Evolutionary conservation across 768 basidiomycete genomes (phyloP).

Genomic region (Leccinum obscurum): DNA sequence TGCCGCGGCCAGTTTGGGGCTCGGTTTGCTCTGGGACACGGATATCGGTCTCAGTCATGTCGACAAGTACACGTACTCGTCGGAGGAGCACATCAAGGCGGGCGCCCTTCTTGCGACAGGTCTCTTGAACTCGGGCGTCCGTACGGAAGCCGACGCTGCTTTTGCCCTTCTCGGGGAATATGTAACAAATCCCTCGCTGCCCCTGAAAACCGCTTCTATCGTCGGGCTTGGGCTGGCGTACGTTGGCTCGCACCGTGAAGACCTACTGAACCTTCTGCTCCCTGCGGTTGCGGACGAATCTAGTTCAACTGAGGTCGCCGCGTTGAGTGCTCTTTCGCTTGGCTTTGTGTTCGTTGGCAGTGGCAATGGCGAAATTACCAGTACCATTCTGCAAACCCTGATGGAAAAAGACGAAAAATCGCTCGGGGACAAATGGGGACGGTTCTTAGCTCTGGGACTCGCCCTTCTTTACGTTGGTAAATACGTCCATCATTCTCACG

Average conservation of each 20-base stretch:
- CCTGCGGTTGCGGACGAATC: slow-evolving; percentile 81
- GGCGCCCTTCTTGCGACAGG: slow-evolving; percentile 95
- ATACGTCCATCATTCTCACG: slow-evolving; percentile 18
- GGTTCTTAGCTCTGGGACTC: slow-evolving; percentile 87
- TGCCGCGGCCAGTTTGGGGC: slow-evolving; percentile 90
- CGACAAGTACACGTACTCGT: slow-evolving; percentile 96
- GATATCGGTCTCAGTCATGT: slow-evolving; percentile 92
- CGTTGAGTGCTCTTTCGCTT: slow-evolving; percentile 82
- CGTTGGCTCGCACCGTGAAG: slow-evolving; percentile 89
- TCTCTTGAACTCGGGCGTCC: slow-evolving; percentile 84
- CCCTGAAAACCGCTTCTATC: slow-evolving; percentile 85
- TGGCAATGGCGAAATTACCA: slow-evolving; percentile 89
- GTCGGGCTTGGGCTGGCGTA: slow-evolving; percentile 94
- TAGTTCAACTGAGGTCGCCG: slow-evolving; percentile 85
- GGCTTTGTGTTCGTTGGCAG: slow-evolving; percentile 97
- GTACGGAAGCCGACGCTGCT: slow-evolving; percentile 91
- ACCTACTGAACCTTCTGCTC: slow-evolving; percentile 73
- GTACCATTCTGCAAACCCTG: slow-evolving; percentile 85
- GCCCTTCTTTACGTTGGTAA: slow-evolving; percentile 89
- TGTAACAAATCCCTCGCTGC: slow-evolving; percentile 81
- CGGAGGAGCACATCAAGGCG: slow-evolving; percentile 97
- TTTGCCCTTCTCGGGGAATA: slow-evolving; percentile 89
- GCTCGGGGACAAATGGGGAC: slow-evolving; percentile 90
- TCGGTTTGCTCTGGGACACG: slow-evolving; percentile 94
- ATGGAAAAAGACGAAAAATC: slow-evolving; percentile 80